Base-by-base conservation (phyloP, 2,329 filamentous ascomycete genomes). In the Gliomastix tumulicola region DNA sequence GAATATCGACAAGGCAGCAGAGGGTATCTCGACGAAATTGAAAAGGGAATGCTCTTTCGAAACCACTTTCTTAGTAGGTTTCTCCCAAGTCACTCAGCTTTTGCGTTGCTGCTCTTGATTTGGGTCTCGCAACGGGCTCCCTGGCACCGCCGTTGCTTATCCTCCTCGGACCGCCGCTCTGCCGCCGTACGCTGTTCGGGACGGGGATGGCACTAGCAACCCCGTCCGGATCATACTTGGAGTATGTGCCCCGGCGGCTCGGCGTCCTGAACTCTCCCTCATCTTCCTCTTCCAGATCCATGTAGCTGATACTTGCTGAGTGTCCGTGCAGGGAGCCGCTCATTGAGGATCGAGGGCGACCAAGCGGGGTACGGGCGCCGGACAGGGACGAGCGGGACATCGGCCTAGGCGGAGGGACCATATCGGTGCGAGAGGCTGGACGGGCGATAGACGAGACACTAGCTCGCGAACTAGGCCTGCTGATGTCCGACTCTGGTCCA, bases 401-500 rank as follows among this genome's bases (percentile, higher is more conserved):
- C 8, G 83, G 79, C 21, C 81, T 72, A 17, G 76, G 65, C 3
- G 68, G 64, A 2, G 62, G 61, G 57, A 62, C 71, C 60, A 71
- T 68, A 22, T 76, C 74, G 15, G 62, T 65, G 41, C 74, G 65
- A 40, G 74, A 79, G 4, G 63, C 55, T 2, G 75, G 74, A 30
- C 74, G 65, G 30, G 68, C 69, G 39, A 69, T 71, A 34, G 68
- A 71, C 36, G 73, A 69, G 39, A 69, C 61, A 53, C 81, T 84
- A 48, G 82, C 77, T 44, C 84, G 79, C 50, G 84, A 89, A 62
- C 78, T 84, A 13, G 86, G 84, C 22, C 85, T 79, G 41, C 63
- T 66, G 28, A 53, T 50, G 32, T 65, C 62, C 13, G 56, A 55
- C 3, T 66, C 66, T 12, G 70, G 70, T 34, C 65, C 66, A 30